These are phyloP conservation scores for Amanita pallidorosea DNA, from an alignment of 768 basidiomycete genomes.

Conservation along the genomic window DNA sequence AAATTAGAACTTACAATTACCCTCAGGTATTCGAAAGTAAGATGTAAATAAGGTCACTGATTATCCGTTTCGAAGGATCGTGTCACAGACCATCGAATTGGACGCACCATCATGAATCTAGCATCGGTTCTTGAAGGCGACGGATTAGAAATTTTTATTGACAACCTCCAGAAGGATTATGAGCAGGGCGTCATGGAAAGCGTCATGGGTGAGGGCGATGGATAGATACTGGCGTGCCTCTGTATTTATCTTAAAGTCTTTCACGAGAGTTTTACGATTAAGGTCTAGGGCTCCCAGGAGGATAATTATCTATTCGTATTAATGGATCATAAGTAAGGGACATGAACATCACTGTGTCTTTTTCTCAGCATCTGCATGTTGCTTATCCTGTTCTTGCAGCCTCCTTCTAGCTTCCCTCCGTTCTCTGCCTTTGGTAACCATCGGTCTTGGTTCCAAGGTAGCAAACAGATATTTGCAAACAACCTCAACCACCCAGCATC, in stretches of 20 bases:
- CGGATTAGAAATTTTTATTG: constrained; percentile 45
- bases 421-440: constrained; percentile 80
- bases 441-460: constrained; percentile 71
- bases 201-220: constrained; percentile 20
- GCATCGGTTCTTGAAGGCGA: constrained; percentile 57
- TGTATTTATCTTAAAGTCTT: neutral
- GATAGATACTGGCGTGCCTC: neutral
- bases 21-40: constrained; percentile 42
- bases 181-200: constrained; percentile 48
- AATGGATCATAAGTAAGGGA: neutral
- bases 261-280: no score
- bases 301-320: neutral
- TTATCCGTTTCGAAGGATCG: constrained; percentile 39
- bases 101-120: constrained; percentile 62
- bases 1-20: constrained; percentile 93
- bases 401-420: constrained; percentile 39
- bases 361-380: neutral
- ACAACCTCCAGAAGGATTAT: constrained; percentile 44
- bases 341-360: neutral
- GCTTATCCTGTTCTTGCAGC: constrained; percentile 2
- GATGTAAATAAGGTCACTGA: neutral
- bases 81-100: constrained; percentile 87
- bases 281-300: no score
- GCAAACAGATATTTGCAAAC: constrained; percentile 83
- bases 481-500: constrained; percentile 79